Evolutionary conservation across 2,329 filamentous ascomycete genomes (phyloP), one percentile per base, ranked within the genome.

Genomic region (Paraphaeosphaeria minitans): DNA sequence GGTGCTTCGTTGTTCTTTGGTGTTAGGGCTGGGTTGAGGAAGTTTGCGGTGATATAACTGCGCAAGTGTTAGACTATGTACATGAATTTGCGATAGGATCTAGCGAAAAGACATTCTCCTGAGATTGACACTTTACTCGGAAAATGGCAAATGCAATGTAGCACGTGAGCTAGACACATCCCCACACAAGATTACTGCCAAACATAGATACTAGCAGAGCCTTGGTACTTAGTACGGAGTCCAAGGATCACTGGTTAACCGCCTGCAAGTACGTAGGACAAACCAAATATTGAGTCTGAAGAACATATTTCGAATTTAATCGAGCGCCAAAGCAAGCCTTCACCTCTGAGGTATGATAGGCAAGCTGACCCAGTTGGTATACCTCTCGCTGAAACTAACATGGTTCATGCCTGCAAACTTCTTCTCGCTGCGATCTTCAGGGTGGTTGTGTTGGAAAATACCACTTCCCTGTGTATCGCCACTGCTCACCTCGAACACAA

Each of bases 381-480:
- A 71, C 39, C 74, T 74, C 2, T 77, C 75, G 0, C 83, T 80
- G 64, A 87, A 85, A 64, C 84, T 81, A 22, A 87, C 69, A 64
- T 83, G 77, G 69, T 87, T 87, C 47, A 75, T 60, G 0, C 85
- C 84, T 0, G 76, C 77, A 55, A 82, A 78, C 49, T 73, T 78
- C 37, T 73, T 70, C 53, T 77, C 69, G 6, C 77, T 71, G 60
- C 79, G 78, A 63, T 86, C 85, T 19, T 77, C 72, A 0, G 79
- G 72, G 57, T 82, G 79, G 24, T 80, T 77, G 65, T 88, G 85
- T 61, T 76, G 72, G 69, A 87, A 87, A 24, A 86, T 79, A 0
- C 84, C 86, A 35, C 78, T 81, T 0, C 86, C 86, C 61, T 87
- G 85, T 0, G 86, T 88, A 71, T 88, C 86, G 0, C 73, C 74